These are phyloP conservation scores for Bothriochloa decipiens DNA, from an alignment of 176 grass and related monocot genomes.

Conservation along the genomic window DNA sequence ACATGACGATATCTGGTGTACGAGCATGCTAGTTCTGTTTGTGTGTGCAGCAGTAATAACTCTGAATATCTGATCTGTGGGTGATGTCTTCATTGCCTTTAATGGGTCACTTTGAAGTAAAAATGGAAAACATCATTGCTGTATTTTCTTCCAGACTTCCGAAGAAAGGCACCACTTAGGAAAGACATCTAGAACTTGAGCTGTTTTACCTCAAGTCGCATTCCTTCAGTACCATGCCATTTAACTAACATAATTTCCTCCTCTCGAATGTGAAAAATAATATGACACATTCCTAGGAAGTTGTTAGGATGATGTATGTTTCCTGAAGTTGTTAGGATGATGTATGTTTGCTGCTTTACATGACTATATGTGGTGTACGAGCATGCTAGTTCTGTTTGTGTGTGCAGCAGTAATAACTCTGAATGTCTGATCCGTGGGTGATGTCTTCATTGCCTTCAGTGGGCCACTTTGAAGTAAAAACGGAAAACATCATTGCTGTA, in stretches of 20 bases:
- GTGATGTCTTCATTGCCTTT: constrained; percentile 21
- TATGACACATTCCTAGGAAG: not conserved
- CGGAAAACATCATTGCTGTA: not conserved
- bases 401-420: constrained; percentile 8
- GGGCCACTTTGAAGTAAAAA: not conserved
- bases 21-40: not conserved
- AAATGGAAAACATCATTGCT: not conserved
- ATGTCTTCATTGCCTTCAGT: constrained; percentile 20
- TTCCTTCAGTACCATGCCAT: not conserved
- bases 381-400: not conserved
- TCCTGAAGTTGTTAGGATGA: not conserved
- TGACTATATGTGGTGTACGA: not conserved
- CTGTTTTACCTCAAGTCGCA: not conserved
- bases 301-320: too few species aligned
- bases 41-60: constrained; percentile 1
- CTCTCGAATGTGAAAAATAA: not conserved
- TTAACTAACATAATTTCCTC: not conserved
- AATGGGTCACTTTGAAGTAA: not conserved
- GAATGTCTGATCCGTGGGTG: not conserved
- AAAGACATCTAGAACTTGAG: not conserved
- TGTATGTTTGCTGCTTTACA: constrained; percentile 5
- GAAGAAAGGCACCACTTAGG: not conserved
- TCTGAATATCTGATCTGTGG: not conserved
- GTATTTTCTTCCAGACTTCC: constrained; percentile 5
- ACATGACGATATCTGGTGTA: constrained; percentile 2